phyloP scores from a whole-genome alignment of 129 eudicot genomes.

The Rutidosis leptorrhynchoides region DNA sequence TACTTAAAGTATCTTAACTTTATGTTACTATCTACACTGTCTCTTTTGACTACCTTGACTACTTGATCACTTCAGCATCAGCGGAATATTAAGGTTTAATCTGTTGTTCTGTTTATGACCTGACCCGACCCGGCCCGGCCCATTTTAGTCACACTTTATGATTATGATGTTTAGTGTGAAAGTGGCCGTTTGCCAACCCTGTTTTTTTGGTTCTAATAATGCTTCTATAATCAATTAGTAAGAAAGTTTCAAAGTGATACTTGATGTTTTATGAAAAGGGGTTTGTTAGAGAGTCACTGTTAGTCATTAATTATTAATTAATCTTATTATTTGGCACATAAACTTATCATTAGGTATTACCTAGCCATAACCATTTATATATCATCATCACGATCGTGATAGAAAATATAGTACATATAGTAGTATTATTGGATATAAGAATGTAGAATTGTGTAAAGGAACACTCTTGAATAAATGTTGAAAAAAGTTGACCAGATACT shows the following conservation, averaged over 20 bases:
- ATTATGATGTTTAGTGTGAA: neutral
- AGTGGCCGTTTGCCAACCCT: conserved; percentile 10
- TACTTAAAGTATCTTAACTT: neutral
- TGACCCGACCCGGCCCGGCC: neutral
- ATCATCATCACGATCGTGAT: too few relatives aligned
- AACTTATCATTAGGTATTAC: too few relatives aligned
- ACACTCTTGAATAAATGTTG: neutral
- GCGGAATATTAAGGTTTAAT: neutral
- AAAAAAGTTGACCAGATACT: neutral
- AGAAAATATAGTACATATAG: neutral
- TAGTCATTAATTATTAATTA: neutral
- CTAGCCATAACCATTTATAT: too few relatives aligned
- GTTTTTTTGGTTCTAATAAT: neutral
- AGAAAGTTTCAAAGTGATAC: neutral
- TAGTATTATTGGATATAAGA: neutral
- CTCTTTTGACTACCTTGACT: neutral
- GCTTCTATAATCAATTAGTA: neutral
- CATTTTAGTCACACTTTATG: neutral
- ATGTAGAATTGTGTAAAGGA: neutral
- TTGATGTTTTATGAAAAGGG: neutral
- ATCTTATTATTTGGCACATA: neutral
- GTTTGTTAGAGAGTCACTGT: conserved; percentile 1
- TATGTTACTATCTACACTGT: neutral
- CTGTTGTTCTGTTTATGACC: neutral
- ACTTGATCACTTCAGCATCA: neutral